Base-by-base conservation (phyloP, 2,329 filamentous ascomycete genomes). In the Orbilia ellipsospora region DNA sequence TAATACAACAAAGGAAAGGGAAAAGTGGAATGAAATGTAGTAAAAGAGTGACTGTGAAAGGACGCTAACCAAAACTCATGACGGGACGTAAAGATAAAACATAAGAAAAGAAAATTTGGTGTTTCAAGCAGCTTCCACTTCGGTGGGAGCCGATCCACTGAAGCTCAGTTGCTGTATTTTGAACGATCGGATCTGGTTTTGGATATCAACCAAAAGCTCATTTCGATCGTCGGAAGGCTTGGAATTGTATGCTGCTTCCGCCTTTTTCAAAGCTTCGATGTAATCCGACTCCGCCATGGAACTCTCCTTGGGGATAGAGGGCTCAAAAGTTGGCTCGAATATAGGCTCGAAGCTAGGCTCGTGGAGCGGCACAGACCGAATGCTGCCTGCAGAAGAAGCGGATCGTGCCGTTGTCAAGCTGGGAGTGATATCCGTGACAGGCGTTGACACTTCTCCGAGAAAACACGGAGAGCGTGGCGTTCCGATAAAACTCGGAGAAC, bases 61-160 rank as follows among this genome's bases (percentile, higher is more conserved):
- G 45, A 63, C 68, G 60, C 61, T 73, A 65, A 75, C 67, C 23
- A 20, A 63, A 75, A 61, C 56, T 69, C 72, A 75, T 75, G 64
- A 69, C 64, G 52, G 44, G 64, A 60, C 63, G 65, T 68, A 59
- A 56, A 75, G 63, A 45, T 44, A 64, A 69, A 42, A 40, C 62
- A 28, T 52, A 54, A 51, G 23, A 51, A 57, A 18, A 52, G 18
- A 54, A 59, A 44, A 40, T 1, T n/a, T 13, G 36, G 15, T 18
- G 36, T 26, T 55, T 48, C 64, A 74, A 18, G 48, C 42, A 36
- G 63, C 23, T 15, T 7, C 31, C 10, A 31, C 31, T 20, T 54
- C 36, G 10, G 60, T 44, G 6, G 36, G 31, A 51, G 45, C 28
- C 16, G 63, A 44, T 26, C 44, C 26, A 4, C 64, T 64, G 36